A percentile compares a stretch with the other conserved stretches of the same genome.
Conservation (phyloP, 1,284 basidiomycete genomes). For the Pyrrhoderma noxium region DNA sequence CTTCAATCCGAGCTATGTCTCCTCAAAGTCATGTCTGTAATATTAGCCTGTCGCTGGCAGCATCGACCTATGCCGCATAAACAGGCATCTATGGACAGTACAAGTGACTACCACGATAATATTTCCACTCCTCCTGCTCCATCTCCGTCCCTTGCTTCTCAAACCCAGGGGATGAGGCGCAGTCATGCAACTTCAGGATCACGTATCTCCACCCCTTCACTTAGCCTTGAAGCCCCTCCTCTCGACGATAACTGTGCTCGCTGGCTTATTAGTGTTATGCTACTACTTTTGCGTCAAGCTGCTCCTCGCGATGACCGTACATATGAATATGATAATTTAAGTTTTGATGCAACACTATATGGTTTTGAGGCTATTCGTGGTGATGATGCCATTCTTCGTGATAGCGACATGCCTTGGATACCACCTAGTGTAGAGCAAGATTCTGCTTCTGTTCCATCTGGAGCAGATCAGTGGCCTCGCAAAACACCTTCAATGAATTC, state of each 20-base stretch:
- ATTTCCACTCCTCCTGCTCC: constrained; percentile 6
- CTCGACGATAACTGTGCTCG: constrained; percentile 84
- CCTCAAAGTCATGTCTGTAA: constrained; percentile 75
- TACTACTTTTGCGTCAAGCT: constrained; percentile 74
- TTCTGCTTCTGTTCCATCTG: constrained; percentile 17
- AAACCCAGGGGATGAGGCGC: constrained; percentile 2
- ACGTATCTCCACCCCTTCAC: constrained; percentile 26
- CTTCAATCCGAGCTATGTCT: constrained; percentile 88
- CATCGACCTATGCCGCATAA: constrained; percentile 32
- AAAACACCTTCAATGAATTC: constrained; percentile 39
- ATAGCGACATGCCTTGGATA: constrained; percentile 19
- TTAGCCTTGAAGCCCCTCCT: constrained; percentile 58
- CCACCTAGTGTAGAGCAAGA: constrained; percentile 14
- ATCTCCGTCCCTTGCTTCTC: constrained; percentile 9
- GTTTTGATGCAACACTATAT: constrained; percentile 60
- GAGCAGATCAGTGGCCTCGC: constrained; percentile 25
- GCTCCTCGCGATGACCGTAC: constrained; percentile 51
- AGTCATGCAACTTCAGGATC: constrained; percentile 25
- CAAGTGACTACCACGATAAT: constrained; percentile 4
- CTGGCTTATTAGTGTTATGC: constrained; percentile 78
- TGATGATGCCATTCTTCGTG: constrained; percentile 9
- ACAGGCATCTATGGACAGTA: constrained; percentile 19
- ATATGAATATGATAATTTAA: constrained; percentile 54
- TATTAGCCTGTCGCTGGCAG: constrained; percentile 75
- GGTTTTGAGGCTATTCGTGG: constrained; percentile 58